Conservation (phyloP, 2,329 filamentous ascomycete genomes). For the Talaromyces sp. region DNA sequence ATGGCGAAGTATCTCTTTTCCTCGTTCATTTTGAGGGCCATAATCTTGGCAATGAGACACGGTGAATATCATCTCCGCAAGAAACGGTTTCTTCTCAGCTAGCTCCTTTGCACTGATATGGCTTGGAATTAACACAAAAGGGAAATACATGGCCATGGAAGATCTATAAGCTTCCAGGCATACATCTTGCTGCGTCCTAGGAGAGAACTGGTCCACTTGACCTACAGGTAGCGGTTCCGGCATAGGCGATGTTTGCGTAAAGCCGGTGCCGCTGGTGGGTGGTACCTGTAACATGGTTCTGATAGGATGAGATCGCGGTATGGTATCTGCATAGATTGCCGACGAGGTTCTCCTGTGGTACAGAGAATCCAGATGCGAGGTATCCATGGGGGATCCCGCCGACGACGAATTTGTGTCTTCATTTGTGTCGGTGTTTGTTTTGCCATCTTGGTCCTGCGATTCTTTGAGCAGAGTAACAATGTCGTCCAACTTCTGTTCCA, state of each 20-base stretch:
- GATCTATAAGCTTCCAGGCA: neutral
- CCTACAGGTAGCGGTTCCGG: neutral
- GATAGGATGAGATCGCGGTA: neutral
- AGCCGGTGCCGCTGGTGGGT: neutral
- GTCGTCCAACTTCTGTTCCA: constrained; percentile 10
- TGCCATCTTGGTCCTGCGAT: constrained; percentile 5
- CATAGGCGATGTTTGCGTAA: neutral
- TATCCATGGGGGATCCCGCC: neutral
- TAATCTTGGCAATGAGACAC: constrained; percentile 19
- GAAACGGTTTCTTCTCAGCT: constrained; percentile 20
- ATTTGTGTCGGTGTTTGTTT: neutral
- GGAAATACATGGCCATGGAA: constrained; percentile 6
- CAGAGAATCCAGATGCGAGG: neutral
- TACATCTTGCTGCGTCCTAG: neutral
- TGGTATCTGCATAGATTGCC: neutral
- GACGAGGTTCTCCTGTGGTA: neutral
- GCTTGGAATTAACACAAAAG: constrained; percentile 7
- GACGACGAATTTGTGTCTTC: neutral
- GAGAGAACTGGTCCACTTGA: neutral
- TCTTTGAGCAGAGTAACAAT: constrained; percentile 8
- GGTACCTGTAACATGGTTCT: neutral
- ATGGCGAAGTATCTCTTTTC: constrained; percentile 19
- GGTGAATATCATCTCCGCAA: constrained; percentile 24
- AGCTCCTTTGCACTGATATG: constrained; percentile 6
- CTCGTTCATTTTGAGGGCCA: constrained; percentile 19